Evolutionary conservation across 768 basidiomycete species (phyloP), one percentile per base, ranked within the genome.

Genomic region (Wakefieldia striispora): DNA sequence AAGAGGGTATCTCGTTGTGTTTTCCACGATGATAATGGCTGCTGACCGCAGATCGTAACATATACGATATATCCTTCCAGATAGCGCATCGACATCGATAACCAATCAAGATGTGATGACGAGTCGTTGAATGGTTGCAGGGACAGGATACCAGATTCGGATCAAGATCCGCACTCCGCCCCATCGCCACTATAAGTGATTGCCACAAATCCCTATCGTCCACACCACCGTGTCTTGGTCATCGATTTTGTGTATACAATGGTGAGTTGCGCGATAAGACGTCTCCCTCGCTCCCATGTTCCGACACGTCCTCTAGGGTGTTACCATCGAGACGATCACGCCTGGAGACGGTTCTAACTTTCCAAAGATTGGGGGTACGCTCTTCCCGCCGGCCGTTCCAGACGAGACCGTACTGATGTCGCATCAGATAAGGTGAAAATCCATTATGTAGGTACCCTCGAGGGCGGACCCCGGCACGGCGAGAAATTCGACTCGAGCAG

Each of bases 111-210:
- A 59, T 44, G 50, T 50, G 44, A 53, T 60, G 50, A 36, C 51
- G 37, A 43, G 54, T 33, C 45, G 45, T 46, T 26, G 50, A 51
- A 50, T 36, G 36, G 27, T 37, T 42, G 36, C 24, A 40, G 17
- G 36, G 36, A 40, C 49, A 43, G 39, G 33, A 57, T 53, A 42
- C 68, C 69, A 68, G 72, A 62, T 68, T 82, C 81, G 78, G 81
- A 86, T 86, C 84, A 80, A 82, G 84, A 84, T 86, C 84, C 81
- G 82, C 73, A 77, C 75, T 77, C 79, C 77, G 80, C 78, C 71
- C 58, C 64, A 64, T 65, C 62, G 64, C 67, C 66, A 70, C 69
- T 69, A 72, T 74, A 74, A 75, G 72, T 67, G 61, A 65, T 58
- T 44, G 58, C 50, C 54, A 54, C 54, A 47, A 43, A 47, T 62